Percentiles rank a stretch among this genome's conserved stretches.
phyloP scores from a whole-genome alignment of 805 yeast species.

The Groenewaldozyma salmanticensis region DNA sequence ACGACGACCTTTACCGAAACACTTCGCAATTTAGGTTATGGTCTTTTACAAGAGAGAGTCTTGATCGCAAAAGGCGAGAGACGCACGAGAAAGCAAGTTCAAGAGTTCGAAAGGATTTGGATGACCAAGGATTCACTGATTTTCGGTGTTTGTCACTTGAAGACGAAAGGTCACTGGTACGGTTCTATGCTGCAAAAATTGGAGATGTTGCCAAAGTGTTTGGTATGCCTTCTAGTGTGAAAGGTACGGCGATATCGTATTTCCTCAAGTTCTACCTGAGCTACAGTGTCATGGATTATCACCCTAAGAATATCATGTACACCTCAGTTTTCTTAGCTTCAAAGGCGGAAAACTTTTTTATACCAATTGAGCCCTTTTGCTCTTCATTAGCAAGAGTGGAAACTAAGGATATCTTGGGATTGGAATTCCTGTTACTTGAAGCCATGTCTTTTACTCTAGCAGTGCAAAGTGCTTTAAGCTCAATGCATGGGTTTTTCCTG shows the following conservation, averaged over 20 bases:
- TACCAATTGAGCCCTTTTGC: slow-evolving; percentile 73
- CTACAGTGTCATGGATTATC: slow-evolving; percentile 77
- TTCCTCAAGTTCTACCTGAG: slow-evolving; percentile 70
- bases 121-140: slow-evolving; percentile 13
- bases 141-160: slow-evolving; percentile 44
- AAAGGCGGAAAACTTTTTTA: slow-evolving; percentile 84
- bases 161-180: slow-evolving; percentile 63
- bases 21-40: slow-evolving; percentile 78
- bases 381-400: slow-evolving; percentile 58
- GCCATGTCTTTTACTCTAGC: slow-evolving; percentile 67
- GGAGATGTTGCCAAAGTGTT: slow-evolving; percentile 61
- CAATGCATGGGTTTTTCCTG: slow-evolving; percentile 89
- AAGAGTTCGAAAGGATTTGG: slow-evolving; percentile 17
- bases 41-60: slow-evolving; percentile 63
- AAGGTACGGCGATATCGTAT: slow-evolving; percentile 77
- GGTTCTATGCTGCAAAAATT: slow-evolving; percentile 64
- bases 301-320: slow-evolving; percentile 71
- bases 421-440: slow-evolving; percentile 71
- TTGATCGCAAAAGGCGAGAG: slow-evolving; percentile 38
- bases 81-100: slow-evolving; percentile 50
- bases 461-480: slow-evolving; percentile 82
- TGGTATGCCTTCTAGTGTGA: slow-evolving; percentile 78
- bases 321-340: slow-evolving; percentile 86
- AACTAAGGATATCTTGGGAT: slow-evolving; percentile 53
- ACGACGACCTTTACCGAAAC: slow-evolving; percentile 81